Base-by-base conservation (phyloP, 306 rosid species). In the Inga oerstediana region DNA sequence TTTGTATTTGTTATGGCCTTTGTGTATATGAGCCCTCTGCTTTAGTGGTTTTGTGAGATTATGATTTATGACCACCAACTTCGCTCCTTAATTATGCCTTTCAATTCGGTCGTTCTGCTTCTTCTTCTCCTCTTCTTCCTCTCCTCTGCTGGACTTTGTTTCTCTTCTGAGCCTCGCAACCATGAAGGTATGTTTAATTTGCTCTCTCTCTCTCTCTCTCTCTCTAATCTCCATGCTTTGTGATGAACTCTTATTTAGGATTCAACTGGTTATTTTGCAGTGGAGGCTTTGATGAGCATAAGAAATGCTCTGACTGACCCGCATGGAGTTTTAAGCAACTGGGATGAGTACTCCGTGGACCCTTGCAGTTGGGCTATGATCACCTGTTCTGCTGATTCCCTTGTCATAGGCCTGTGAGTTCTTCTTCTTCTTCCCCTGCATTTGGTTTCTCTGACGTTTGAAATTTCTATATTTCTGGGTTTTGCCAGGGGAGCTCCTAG, bases 331-430 rank as follows among this genome's bases (percentile, higher is more conserved):
- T 78, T 95, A 59, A 90, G 76, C 86, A 91, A 92, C 87, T 95
- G 99, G 99, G 99, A 95, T 61, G 94, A 83, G 72, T 89, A 85
- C 87, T 95, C 99, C 1, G 99, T 95, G 13, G 99, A 95, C 87
- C 97, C 99, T 74, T 95, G 99, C 82, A 95, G 97, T 72, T 93
- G 98, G 98, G 82, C 96, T 67, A 93, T 95, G 98, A 92, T 93
- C 72, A 93, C 98, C 27, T 95, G 99, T 79, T 93, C 98, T 8
- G 49, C 94, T 27, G 98, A 95, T 43, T 88, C 61, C 70, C 84
- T 83, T 52, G 98, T 95, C 48, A 76, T 92, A 9, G 98, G 94
- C 86, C 80, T 95, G 99, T 95, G 79, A 88, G 92, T 93, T 65
- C 37, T 61, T 27, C 66, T 45, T 32, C 13, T 64, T 41, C 75